Percentiles rank a stretch among this genome's conserved stretches.
Conservation (phyloP, 768 basidiomycete genomes). For the Nidularia sp. region DNA sequence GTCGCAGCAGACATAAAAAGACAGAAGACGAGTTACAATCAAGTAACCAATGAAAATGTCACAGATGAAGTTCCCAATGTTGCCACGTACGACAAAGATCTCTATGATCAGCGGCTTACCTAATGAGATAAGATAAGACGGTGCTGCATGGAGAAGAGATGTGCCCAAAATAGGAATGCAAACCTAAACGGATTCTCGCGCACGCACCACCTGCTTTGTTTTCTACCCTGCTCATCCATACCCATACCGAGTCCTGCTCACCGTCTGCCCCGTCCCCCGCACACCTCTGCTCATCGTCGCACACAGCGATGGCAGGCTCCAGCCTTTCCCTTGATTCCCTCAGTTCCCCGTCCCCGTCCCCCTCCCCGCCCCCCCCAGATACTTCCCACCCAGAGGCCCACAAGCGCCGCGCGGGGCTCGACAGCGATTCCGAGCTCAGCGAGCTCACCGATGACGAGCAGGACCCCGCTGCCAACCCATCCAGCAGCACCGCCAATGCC, state of each 20-base stretch:
- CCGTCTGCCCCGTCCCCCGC: constrained; percentile 5
- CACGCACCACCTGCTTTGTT: background rate
- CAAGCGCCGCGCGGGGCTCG: constrained; percentile 25
- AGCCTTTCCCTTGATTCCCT: constrained; percentile 61
- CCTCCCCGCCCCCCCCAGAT: constrained; percentile 32
- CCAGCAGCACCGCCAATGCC: too few species aligned
- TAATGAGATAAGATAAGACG: too few species aligned
- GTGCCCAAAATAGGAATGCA: too few species aligned
- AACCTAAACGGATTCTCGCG: too few species aligned
- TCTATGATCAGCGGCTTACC: too few species aligned
- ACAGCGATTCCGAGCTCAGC: constrained; percentile 73
- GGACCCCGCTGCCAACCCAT: constrained; percentile 29
- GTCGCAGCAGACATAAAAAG: too few species aligned
- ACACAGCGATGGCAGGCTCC: constrained; percentile 47
- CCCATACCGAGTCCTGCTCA: constrained; percentile 20
- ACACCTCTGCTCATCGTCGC: constrained; percentile 12
- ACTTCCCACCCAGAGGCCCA: constrained; percentile 8
- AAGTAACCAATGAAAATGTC: too few species aligned
- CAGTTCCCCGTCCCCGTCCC: constrained; percentile 65
- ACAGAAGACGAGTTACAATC: too few species aligned
- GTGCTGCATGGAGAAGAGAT: too few species aligned
- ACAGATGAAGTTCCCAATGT: too few species aligned
- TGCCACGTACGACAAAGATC: too few species aligned
- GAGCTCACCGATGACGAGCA: constrained; percentile 83
- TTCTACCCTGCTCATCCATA: background rate